Base-by-base conservation (phyloP, 1,139 yeast species). In the Pichia sp. region DNA sequence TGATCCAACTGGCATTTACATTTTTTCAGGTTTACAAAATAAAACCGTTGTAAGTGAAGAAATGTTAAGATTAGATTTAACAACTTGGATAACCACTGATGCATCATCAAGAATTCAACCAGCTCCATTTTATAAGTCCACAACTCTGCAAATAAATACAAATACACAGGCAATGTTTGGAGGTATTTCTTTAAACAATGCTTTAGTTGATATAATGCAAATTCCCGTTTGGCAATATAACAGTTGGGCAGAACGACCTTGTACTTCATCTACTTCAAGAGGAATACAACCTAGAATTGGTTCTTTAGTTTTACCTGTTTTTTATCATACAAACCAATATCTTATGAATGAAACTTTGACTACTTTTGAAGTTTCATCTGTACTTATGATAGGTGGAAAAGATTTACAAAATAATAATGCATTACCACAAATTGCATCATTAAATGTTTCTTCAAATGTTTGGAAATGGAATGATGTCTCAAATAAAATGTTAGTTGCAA, bases 201-300 rank as follows among this genome's bases (percentile, higher is more conserved):
- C 80, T 0, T 77, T 83, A 81, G 72, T 78, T 27, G 69, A 74
- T 42, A 69, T 78, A 74, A 68, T 68, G 50, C 84, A 78, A 56
- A 56, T 77, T 6, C 83, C 84, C 0, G 53, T 76, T 2, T 78
- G 81, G 80, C 75, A 74, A 47, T 72, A 71, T 42, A 66, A 65
- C 37, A 62, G 80, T 2, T 79, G 86, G 86, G 66, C 78, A 4
- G 78, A 75, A 55, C 64, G 65, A 42, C 57, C 65, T 1, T 62
- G 66, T 1, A 49, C 63, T 3, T 51, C 50, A 8, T 56, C 56
- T 16, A 32, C 28, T 4, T 49, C 51, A 2, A 48, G 54, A 13
- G 51, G 54, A 21, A 65, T 76, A 4, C 75, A 72, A 45, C 64
- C 80, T 11, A 62, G 84, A 38, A 65, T 66, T 2, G 56, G 61